Evolutionary conservation across 2,329 filamentous ascomycete species (phyloP), one percentile per base, ranked within the genome.

Genomic region (Mollisiaceae sp.): DNA sequence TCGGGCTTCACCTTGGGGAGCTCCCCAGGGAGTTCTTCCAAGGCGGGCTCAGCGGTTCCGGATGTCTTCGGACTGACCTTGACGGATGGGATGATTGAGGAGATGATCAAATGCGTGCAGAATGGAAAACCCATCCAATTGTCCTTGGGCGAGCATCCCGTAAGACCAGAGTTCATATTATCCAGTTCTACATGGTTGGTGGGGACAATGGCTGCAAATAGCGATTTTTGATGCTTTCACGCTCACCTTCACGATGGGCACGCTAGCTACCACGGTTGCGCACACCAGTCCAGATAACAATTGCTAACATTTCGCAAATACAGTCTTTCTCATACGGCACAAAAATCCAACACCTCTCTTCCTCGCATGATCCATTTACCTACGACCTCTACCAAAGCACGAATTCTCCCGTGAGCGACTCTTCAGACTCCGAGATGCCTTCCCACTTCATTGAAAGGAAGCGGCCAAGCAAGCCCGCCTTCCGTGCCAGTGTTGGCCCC

Each of bases 51-150:
- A 64, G 77, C 85, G 43, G 84, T 83, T 9, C 78, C 80, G 36
- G 85, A 88, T 72, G 85, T 84, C 38, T 86, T 89, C 73, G 82
- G 85, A 68, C 78, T 90, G 63, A 82, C 80, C n/a, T 77, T 90
- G 67, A 82, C 79, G 71, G 83, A 88, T 74, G 80, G 79, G 74
- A 80, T 87, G 60, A 84, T 90, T 71, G 85, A 88, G 74, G 82
- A 86, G 67, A 85, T 90, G 83, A 88, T 90, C 70, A 81, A 81
- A 75, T 86, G 83, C 72, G 82, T 85, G 45, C 83, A 84, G 72
- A 81, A 82, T 78, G 86, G 85, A 59, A 81, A 85, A 63, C 79
- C 82, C 55, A 81, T 89, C 61, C 80, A 86, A 72, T 78, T 90
- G 71, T 82, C 84, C 5, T 76, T 90, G 67, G 87, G 87, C 47